phyloP scores from a whole-genome alignment of 345 rosid species.

The Acer negundo region DNA sequence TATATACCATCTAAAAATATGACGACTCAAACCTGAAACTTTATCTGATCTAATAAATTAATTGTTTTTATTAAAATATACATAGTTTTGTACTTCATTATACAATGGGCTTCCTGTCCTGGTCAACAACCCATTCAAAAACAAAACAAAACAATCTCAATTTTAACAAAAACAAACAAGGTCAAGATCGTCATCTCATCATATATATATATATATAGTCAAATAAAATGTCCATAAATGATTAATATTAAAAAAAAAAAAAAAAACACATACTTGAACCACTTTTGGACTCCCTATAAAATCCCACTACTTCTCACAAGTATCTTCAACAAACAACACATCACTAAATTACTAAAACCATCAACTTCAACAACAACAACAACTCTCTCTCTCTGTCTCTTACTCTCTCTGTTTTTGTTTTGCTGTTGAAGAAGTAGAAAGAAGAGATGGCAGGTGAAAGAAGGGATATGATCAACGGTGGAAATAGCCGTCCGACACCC shows the following conservation, averaged over 20 bases:
- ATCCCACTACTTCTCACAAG: neutral
- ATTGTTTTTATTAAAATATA: too few relatives aligned
- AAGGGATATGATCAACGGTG: constrained; percentile 27
- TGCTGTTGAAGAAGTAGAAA: neutral
- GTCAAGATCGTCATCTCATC: constrained; percentile 37
- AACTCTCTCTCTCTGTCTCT: neutral
- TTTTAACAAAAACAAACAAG: neutral
- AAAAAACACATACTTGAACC: neutral
- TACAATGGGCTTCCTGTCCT: too few relatives aligned
- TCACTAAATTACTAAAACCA: neutral
- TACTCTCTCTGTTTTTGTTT: too few relatives aligned
- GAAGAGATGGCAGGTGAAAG: constrained; percentile 42
- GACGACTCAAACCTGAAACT: too few relatives aligned
- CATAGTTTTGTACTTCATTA: too few relatives aligned
- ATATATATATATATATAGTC: neutral
- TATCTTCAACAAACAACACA: neutral
- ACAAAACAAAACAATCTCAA: too few relatives aligned
- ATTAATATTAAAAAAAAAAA: neutral
- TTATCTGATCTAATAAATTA: too few relatives aligned
- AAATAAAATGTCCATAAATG: neutral
- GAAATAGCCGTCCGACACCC: constrained; percentile 62
- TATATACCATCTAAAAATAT: too few relatives aligned
- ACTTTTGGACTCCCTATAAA: neutral
- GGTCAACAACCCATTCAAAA: too few relatives aligned
- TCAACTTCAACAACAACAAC: neutral